These are phyloP conservation scores for Saururus chinensis DNA, from an alignment of 164 flowering plant genomes.

Conservation along the genomic window DNA sequence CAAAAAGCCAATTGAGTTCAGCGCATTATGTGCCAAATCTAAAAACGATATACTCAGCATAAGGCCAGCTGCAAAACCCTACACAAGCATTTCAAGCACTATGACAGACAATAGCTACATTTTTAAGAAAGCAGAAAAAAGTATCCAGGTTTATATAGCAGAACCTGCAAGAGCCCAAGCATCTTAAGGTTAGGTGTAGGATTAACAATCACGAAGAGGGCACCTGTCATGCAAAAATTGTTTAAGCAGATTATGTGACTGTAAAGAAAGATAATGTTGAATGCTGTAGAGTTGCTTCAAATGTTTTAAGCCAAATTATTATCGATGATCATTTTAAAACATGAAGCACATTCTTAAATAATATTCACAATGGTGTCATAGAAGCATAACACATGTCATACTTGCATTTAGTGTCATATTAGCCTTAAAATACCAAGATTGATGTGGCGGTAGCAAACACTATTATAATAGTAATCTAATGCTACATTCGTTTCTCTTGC, in stretches of 20 bases:
- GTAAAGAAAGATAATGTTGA: not conserved
- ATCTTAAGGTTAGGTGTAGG: slow-evolving; percentile 78
- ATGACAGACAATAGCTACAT: not conserved
- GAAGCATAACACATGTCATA: not conserved
- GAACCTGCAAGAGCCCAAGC: slow-evolving; percentile 94
- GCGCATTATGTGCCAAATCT: slow-evolving; percentile 93
- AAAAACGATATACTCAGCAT: slow-evolving; percentile 96
- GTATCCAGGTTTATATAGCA: not conserved
- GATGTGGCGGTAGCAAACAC: not conserved
- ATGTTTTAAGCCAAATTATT: not conserved
- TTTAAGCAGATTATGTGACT: too few species aligned
- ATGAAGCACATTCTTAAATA: not conserved
- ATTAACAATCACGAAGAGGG: slow-evolving; percentile 66
- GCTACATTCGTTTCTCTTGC: too few species aligned
- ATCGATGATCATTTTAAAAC: not conserved
- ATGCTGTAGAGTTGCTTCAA: not conserved
- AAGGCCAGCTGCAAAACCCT: slow-evolving; percentile 98
- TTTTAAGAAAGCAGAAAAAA: not conserved
- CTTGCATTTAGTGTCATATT: too few species aligned
- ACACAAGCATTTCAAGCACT: slow-evolving; percentile 10
- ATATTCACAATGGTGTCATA: not conserved
- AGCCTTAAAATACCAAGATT: not conserved
- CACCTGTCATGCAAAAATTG: slow-evolving; percentile 71
- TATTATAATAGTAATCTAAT: too few species aligned
- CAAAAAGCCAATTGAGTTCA: slow-evolving; percentile 87